phyloP scores from a whole-genome alignment of 2,329 filamentous ascomycete genomes.

The Claviceps paspali region DNA sequence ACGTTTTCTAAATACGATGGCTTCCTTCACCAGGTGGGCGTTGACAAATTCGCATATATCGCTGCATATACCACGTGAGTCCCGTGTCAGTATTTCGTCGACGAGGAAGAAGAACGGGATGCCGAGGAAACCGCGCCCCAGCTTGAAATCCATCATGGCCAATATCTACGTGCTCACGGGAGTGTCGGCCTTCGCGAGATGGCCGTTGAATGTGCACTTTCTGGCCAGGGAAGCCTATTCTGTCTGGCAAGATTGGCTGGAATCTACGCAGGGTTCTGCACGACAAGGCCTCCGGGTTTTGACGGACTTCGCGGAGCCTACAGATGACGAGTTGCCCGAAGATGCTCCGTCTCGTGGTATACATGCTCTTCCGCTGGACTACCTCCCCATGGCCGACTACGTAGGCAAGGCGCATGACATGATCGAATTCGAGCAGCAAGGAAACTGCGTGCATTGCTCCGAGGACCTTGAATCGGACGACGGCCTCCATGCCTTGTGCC shows the following conservation, averaged over 20 bases:
- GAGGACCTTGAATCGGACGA: slow-evolving; percentile 27
- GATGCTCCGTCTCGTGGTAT: slow-evolving; percentile 28
- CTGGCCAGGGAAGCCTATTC: slow-evolving; percentile 55
- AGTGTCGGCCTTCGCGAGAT: slow-evolving; percentile 63
- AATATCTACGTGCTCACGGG: slow-evolving; percentile 71
- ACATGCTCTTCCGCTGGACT: slow-evolving; percentile 38
- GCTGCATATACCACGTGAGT: slow-evolving; percentile 54
- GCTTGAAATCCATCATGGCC: slow-evolving; percentile 53
- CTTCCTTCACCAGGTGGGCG: slow-evolving; percentile 52
- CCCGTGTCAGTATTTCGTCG: slow-evolving; percentile 40
- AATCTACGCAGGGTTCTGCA: slow-evolving; percentile 30
- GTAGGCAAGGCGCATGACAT: slow-evolving; percentile 39
- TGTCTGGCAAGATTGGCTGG: slow-evolving; percentile 49
- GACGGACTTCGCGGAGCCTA: slow-evolving; percentile 36
- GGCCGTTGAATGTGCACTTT: slow-evolving; percentile 73
- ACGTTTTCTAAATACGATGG: slow-evolving; percentile 4
- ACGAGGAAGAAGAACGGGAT: slow-evolving; percentile 36
- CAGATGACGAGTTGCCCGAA: slow-evolving; percentile 3
- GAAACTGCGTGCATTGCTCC: slow-evolving; percentile 37
- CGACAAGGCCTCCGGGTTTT: slow-evolving; percentile 35
- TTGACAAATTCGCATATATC: slow-evolving; percentile 76
- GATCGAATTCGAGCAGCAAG: slow-evolving; percentile 40
- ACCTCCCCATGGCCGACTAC: slow-evolving; percentile 35
- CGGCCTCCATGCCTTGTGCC: slow-evolving; percentile 43
- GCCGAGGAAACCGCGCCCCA: slow-evolving; percentile 41